These are phyloP conservation scores for Diplodia mutila DNA, from an alignment of 2,329 filamentous ascomycete genomes.

Conservation along the genomic window DNA sequence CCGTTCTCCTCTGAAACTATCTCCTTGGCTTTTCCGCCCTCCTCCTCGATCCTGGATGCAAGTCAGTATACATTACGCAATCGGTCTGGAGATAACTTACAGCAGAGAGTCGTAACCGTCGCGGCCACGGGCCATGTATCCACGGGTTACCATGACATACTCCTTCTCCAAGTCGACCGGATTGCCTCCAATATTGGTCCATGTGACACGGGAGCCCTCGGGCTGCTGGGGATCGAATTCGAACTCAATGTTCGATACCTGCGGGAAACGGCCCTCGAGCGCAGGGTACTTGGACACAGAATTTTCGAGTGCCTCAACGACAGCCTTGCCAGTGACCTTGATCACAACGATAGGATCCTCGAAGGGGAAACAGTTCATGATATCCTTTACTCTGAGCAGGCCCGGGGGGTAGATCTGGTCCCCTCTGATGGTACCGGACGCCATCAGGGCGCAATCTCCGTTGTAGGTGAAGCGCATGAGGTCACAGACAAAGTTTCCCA, in stretches of 20 bases:
- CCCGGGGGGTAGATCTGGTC: constrained; percentile 88
- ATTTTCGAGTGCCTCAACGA: constrained; percentile 83
- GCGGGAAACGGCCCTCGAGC: constrained; percentile 81
- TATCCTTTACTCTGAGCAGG: constrained; percentile 74
- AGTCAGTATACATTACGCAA: constrained; percentile 43
- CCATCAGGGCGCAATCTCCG: constrained; percentile 83
- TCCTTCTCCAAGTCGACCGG: constrained; percentile 65
- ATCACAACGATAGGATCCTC: constrained; percentile 87
- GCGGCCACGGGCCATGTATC: constrained; percentile 88
- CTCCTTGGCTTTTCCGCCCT: constrained; percentile 76
- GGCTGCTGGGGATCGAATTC: constrained; percentile 68
- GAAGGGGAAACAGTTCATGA: constrained; percentile 90
- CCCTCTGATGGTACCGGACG: constrained; percentile 80
- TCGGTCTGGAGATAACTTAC: neutral
- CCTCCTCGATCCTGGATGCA: constrained; percentile 59
- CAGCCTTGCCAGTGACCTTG: constrained; percentile 69
- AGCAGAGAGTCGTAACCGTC: constrained; percentile 27
- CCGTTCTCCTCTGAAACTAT: constrained; percentile 86
- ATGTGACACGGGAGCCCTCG: constrained; percentile 65
- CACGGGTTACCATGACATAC: constrained; percentile 78
- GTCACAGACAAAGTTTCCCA: constrained; percentile 90
- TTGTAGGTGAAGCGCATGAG: constrained; percentile 83
- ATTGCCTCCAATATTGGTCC: constrained; percentile 62
- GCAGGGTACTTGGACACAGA: constrained; percentile 79
- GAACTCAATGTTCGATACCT: constrained; percentile 82